Evolutionary conservation across 2,329 filamentous ascomycete genomes (phyloP), one percentile per base, ranked within the genome.

Genomic region (Ceratocystis destructans): DNA sequence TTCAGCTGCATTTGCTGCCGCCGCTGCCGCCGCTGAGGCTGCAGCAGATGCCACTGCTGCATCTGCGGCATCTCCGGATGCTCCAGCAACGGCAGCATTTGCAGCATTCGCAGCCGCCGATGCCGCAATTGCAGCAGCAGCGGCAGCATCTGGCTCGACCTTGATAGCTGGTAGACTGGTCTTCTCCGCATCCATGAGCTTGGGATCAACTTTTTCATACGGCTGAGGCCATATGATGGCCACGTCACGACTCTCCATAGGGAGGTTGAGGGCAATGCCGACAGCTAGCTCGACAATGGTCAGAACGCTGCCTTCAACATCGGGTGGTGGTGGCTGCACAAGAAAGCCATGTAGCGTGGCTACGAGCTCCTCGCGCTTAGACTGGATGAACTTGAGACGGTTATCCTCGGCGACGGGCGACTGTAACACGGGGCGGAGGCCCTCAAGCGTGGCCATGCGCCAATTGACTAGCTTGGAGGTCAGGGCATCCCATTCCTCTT

Each of bases 261-360:
- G 93, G 59, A 97, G 77, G 73, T 96, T 95, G 67, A 87, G 83
- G 0, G 89, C 85, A 69, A 99, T 91, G 68, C 87, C 87, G 37
- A 97, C 83, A 0, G 92, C 90, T 63, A 97, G 82, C 76, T 96
- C 92, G 65, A 96, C 83, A 74, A 99, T 97, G 86, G 94, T 96
- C 65, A 87, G 86, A 1, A 92, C 88, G 69, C 90, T 91, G 64
- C 90, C 91, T 70, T 93, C 87, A n/a, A 97, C 82, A 7, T 91
- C 92, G 1, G 86, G 77, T 0, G 90, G 89, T 0, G 89, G 83
- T 1, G 91, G 90, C 10, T 89, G 87, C 66, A 84, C 82, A 62
- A 97, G 80, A 72, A 89, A 86, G 72, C 87, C 84, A 68, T 87
- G 85, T 44, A 99, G 77, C 37, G 82, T 85, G 3, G 82, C 84